A percentile compares a stretch with the other conserved stretches of the same genome.
These are phyloP conservation scores for Durio zibethinus DNA, from an alignment of 345 rosid species.

Conservation along the genomic window DNA sequence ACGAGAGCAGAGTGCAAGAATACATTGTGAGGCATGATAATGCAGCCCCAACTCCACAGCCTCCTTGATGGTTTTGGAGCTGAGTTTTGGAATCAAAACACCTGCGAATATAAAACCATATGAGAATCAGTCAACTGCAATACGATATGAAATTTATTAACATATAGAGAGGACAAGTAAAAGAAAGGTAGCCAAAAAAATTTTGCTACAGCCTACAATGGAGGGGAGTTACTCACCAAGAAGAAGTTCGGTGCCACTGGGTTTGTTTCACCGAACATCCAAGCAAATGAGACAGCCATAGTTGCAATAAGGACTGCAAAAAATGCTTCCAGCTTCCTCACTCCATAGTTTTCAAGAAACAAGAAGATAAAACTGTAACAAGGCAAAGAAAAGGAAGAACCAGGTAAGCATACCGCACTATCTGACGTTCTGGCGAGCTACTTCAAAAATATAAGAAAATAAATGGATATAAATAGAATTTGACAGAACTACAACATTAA, in stretches of 20 bases:
- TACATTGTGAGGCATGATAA: conserved; percentile 94
- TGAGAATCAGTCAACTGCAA: conserved; percentile 3
- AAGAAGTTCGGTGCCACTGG: conserved; percentile 70
- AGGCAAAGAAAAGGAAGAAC: conserved; percentile 11
- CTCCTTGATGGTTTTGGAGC: conserved; percentile 81
- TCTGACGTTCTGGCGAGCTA: background rate
- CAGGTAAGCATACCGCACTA: background rate
- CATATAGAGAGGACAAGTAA: too few species aligned
- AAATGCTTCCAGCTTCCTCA: conserved; percentile 86
- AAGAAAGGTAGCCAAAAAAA: background rate
- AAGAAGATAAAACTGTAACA: conserved; percentile 76
- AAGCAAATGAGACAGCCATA: conserved; percentile 84
- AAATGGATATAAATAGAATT: conserved; percentile 8
- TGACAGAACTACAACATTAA: background rate
- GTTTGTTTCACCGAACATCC: conserved; percentile 97
- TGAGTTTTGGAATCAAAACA: conserved; percentile 68
- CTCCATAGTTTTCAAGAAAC: conserved; percentile 90
- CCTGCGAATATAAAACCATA: conserved; percentile 42
- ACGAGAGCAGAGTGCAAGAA: conserved; percentile 96
- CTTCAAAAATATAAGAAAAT: background rate
- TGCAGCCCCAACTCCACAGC: conserved; percentile 92
- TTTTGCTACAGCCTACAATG: background rate
- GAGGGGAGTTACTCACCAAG: conserved; percentile 45
- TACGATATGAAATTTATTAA: background rate
- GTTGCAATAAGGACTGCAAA: conserved; percentile 78